Percentiles rank a stretch among this genome's conserved stretches.
phyloP scores from a whole-genome alignment of 495 filamentous ascomycete genomes.

The Patellaria atrata region DNA sequence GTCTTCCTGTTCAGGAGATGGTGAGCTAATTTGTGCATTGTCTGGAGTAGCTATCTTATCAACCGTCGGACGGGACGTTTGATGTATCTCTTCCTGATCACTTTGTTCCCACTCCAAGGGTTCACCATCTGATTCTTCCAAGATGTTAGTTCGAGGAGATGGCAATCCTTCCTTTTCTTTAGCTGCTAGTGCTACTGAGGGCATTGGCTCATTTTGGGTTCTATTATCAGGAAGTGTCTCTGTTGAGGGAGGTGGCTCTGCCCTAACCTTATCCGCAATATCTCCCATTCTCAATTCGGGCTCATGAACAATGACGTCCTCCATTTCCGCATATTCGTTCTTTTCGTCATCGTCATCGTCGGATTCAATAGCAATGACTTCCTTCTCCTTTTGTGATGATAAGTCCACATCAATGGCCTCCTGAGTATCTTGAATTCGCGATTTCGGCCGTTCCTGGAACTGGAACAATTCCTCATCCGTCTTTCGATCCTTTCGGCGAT shows the following conservation, averaged over 20 bases:
- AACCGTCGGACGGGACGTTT: constrained; percentile 1
- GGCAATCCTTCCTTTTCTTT: constrained; percentile 6
- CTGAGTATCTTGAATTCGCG: constrained; percentile 26
- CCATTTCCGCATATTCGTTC: constrained; percentile 32
- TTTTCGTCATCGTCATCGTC: constrained; percentile 34
- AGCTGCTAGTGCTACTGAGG: neutral
- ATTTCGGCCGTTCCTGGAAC: constrained; percentile 27
- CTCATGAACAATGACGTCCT: constrained; percentile 30
- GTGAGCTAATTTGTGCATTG: constrained; percentile 13
- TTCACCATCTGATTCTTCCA: constrained; percentile 19
- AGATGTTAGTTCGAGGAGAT: neutral
- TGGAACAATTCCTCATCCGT: constrained; percentile 17
- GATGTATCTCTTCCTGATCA: constrained; percentile 23
- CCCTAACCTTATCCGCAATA: constrained; percentile 27
- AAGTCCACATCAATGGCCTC: constrained; percentile 26
- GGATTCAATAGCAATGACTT: constrained; percentile 25
- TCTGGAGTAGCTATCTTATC: neutral
- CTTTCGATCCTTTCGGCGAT: constrained; percentile 16
- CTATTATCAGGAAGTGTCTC: constrained; percentile 4
- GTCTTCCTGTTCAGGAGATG: constrained; percentile 21
- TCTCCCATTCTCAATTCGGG: constrained; percentile 28
- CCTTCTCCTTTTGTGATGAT: constrained; percentile 4
- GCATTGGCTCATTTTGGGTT: constrained; percentile 3
- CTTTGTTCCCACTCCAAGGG: constrained; percentile 29
- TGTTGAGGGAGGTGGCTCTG: constrained; percentile 33